Percentiles rank a stretch among this genome's conserved stretches.
Conservation (phyloP, 2,329 filamentous ascomycete species). For the Aureobasidium pullulans region DNA sequence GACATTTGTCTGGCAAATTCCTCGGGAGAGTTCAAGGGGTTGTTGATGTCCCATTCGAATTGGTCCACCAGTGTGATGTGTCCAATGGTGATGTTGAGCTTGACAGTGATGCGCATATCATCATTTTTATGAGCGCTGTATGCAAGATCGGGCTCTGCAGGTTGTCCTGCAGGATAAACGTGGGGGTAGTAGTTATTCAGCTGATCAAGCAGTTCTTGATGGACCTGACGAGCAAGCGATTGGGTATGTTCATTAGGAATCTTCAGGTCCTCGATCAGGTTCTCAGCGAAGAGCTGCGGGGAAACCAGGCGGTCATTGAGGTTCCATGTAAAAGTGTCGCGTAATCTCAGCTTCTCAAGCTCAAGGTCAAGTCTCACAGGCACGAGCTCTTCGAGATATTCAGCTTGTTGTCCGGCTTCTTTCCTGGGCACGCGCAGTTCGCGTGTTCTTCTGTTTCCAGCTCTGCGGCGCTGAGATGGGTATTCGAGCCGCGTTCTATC, state of each 20-base stretch:
- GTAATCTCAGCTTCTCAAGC: slow-evolving; percentile 87
- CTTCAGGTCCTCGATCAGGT: slow-evolving; percentile 77
- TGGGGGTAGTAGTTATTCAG: slow-evolving; percentile 90
- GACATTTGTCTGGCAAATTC: slow-evolving; percentile 89
- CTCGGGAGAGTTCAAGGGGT: slow-evolving; percentile 85
- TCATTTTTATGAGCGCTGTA: slow-evolving; percentile 97
- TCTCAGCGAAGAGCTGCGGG: slow-evolving; percentile 75
- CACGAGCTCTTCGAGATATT: slow-evolving; percentile 84
- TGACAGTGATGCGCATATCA: slow-evolving; percentile 94
- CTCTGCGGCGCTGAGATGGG: slow-evolving; percentile 65
- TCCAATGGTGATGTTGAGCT: slow-evolving; percentile 95
- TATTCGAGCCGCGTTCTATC: slow-evolving; percentile 67
- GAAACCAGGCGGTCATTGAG: slow-evolving; percentile 80
- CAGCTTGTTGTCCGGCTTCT: slow-evolving; percentile 76
- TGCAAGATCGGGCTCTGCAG: slow-evolving; percentile 79
- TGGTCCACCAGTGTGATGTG: slow-evolving; percentile 91
- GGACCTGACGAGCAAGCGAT: slow-evolving; percentile 65
- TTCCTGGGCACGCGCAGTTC: slow-evolving; percentile 68
- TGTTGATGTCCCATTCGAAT: slow-evolving; percentile 99
- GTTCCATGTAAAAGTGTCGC: slow-evolving; percentile 98
- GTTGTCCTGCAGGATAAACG: slow-evolving; percentile 80
- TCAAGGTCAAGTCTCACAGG: slow-evolving; percentile 90
- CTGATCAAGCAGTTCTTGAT: slow-evolving; percentile 84
- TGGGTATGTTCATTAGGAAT: slow-evolving; percentile 63
- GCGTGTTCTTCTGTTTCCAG: slow-evolving; percentile 68